Base-by-base conservation (phyloP, 23 red algal species). In the Chondrus crispus region DNA sequence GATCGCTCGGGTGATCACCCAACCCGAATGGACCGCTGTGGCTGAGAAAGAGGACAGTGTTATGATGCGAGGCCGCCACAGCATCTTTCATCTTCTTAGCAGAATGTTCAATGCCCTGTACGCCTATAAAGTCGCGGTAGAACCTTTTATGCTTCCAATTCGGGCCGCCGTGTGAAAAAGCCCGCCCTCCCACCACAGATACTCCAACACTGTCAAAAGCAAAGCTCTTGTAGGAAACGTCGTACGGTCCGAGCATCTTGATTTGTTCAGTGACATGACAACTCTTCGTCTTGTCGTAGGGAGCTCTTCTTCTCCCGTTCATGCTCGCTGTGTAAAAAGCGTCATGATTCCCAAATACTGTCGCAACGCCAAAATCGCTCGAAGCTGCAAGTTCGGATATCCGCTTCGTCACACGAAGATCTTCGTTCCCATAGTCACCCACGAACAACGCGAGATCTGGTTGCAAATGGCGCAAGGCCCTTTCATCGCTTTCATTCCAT, bases 311-410 rank as follows among this genome's bases (percentile, higher is more conserved):
- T 20, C 85, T 84, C 35, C 90, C 80, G 42, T 68, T 50, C 14
- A 70, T 16, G 9, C 76, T 85, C 36, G 85, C 85, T n/a, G 95
- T 93, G 58, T 83, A 97, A 54, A 82, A 94, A 41, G 89, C 95
- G 52, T 97, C 95, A 83, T 97, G 95, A 58, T 97, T 97, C 39
- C 95, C 95, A 64, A 97, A 89, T 19, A 97, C 85, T 8, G 80
- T 79, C 3, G 68, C 89, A 28, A 91, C 80, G 33, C 39, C 40
- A 46, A 87, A 84, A 28, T 51, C 24, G 5, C 49, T 44, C 11
- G 22, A 39, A 3, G 45, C 51, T 0, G 81, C 74, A 51, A 74
- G 84, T 50, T 51, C 57, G 47, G 90, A 66, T 28, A 97, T 89
- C 1, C 72, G 62, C 5, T 80, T 58, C 18, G 92, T 88, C 32